Conservation (phyloP, 2,329 filamentous ascomycete species). For the Magnaporthiopsis poae region DNA sequence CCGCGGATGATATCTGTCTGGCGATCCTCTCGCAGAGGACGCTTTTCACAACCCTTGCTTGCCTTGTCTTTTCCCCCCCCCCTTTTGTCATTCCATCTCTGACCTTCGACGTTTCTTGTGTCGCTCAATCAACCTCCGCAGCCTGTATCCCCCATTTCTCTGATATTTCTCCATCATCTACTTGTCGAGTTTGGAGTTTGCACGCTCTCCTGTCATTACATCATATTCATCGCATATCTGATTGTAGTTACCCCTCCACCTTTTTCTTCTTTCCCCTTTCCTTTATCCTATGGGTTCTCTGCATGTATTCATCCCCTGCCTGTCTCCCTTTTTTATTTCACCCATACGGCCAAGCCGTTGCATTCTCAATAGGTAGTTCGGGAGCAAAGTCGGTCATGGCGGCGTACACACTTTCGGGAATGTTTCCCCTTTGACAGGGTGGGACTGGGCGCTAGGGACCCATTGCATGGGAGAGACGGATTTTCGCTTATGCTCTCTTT, state of each 20-base stretch:
- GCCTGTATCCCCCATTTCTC: not conserved
- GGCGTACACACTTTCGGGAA: too few relatives aligned
- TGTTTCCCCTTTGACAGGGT: too few relatives aligned
- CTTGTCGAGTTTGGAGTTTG: too few relatives aligned
- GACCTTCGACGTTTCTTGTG: not conserved
- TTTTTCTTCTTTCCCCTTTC: not conserved
- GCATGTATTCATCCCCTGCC: not conserved
- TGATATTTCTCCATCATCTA: not conserved
- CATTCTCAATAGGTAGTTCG: too few relatives aligned
- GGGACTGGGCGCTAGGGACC: too few relatives aligned
- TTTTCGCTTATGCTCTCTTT: too few relatives aligned
- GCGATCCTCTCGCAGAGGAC: not conserved
- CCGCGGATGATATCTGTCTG: not conserved
- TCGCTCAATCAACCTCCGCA: not conserved
- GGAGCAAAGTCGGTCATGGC: too few relatives aligned
- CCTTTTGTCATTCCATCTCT: not conserved
- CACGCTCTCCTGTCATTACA: too few relatives aligned
- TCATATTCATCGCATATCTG: too few relatives aligned
- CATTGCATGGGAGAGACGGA: too few relatives aligned
- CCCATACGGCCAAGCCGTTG: not conserved
- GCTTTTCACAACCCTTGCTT: not conserved
- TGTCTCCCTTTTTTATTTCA: not conserved
- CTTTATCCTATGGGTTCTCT: slow-evolving; percentile 12
- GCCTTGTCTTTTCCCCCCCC: not conserved
- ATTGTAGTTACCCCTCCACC: too few relatives aligned